Percentiles rank a stretch among this genome's conserved stretches.
Conservation (phyloP, 768 basidiomycete genomes). For the Glaciozyma antarctica region DNA sequence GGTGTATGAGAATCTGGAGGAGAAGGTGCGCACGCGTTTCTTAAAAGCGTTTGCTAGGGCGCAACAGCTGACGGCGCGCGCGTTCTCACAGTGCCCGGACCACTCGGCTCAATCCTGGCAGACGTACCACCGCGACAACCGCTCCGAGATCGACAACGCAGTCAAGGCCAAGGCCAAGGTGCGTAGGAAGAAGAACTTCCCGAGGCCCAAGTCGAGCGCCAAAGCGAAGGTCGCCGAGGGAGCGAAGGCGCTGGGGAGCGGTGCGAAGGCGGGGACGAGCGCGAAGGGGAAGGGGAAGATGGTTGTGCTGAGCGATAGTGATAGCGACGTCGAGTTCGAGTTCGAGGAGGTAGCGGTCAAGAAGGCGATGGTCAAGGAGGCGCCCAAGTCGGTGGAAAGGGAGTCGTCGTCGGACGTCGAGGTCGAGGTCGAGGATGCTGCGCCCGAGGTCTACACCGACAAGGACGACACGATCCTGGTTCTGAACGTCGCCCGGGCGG, state of each 20-base stretch:
- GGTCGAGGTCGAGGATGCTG: neutral
- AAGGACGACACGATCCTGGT: neutral
- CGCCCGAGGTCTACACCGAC: neutral
- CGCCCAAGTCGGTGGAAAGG: neutral
- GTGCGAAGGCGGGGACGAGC: neutral
- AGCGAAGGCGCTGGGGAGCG: neutral
- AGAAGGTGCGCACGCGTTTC: no score
- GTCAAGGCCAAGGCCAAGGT: neutral
- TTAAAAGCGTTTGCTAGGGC: no score
- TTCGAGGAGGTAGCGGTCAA: no score
- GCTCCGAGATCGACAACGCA: neutral
- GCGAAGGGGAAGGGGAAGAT: neutral
- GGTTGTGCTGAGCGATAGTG: neutral
- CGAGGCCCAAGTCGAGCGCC: neutral
- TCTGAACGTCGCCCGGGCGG: neutral
- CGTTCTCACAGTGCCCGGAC: neutral
- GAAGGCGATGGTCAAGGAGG: no score
- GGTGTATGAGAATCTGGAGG: no score
- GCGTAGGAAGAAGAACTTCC: neutral
- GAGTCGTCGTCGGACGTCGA: no score
- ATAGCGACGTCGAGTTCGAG: no score
- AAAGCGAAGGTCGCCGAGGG: neutral
- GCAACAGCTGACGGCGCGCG: no score
- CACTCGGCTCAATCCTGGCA: slow-evolving; percentile 14
- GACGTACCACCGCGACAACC: neutral